Percentiles rank a stretch among this genome's conserved stretches.
Evolutionary conservation across 1,284 basidiomycete genomes (phyloP).

Genomic region (Tremellales sp.): DNA sequence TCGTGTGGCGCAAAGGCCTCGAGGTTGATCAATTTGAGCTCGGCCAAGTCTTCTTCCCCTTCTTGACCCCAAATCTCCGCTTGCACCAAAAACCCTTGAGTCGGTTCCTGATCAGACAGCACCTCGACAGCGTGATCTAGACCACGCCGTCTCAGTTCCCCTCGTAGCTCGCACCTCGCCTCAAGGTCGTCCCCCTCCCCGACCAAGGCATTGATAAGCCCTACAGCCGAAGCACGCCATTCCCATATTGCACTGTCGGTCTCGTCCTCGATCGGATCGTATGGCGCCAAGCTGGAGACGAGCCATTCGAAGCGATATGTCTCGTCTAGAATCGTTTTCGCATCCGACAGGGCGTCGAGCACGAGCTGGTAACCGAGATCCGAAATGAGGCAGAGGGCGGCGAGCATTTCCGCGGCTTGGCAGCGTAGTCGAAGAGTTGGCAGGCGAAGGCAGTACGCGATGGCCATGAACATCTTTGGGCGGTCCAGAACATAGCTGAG

Average conservation of each 20-base stretch:
- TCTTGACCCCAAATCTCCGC: constrained; percentile 79
- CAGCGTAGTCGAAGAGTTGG: constrained; percentile 65
- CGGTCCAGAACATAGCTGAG: constrained; percentile 66
- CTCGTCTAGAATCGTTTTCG: constrained; percentile 66
- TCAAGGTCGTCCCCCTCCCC: constrained; percentile 73
- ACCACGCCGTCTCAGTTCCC: constrained; percentile 74
- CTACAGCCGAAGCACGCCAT: constrained; percentile 69
- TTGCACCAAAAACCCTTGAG: constrained; percentile 67
- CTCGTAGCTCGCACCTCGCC: constrained; percentile 69
- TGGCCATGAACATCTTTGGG: constrained; percentile 65
- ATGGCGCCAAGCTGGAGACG: constrained; percentile 57
- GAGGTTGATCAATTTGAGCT: constrained; percentile 58
- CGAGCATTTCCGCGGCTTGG: constrained; percentile 71
- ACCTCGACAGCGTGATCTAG: constrained; percentile 77
- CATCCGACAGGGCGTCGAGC: constrained; percentile 73
- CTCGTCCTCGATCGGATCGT: constrained; percentile 52
- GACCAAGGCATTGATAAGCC: constrained; percentile 72
- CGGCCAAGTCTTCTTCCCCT: constrained; percentile 82
- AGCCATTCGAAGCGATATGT: constrained; percentile 74
- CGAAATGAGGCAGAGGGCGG: constrained; percentile 72
- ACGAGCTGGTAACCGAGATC: constrained; percentile 70
- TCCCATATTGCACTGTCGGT: constrained; percentile 61
- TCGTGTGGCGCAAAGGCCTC: constrained; percentile 2
- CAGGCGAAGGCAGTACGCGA: constrained; percentile 66
- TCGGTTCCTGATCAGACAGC: constrained; percentile 68